Base-by-base conservation (phyloP, 169 alveolate species). In the Perkinsus chesapeaki region DNA sequence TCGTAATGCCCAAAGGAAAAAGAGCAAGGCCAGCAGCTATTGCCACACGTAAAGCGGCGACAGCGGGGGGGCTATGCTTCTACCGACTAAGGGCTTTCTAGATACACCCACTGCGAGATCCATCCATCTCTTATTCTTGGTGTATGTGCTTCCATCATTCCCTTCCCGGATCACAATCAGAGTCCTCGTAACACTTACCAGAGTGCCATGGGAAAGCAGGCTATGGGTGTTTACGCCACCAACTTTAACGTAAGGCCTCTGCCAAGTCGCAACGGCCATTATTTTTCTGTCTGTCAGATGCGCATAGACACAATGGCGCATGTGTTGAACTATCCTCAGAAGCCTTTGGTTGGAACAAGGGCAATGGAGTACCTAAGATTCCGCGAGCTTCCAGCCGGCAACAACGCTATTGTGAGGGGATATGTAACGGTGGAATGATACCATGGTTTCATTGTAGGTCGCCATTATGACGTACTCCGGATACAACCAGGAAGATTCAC, bases 141-240 rank as follows among this genome's bases (percentile, higher is more conserved):
- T 12, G 99, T 99, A n/a, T 99, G 99, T 95, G 99, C 99, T 36
- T 98, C 99, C 36, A 99, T 99, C 82, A 99, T 99, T 91, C 99
- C 99, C 27, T 99, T 99, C 95, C 99, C 99, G 19, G 99, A 99
- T 96, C 99, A 99, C 96, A 99, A 99, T 96, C 99, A 99, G 97
- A 98, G 99, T 36, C 99, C 99, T 0, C 97, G 99, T 95, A 99
- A 99, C 95, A 98, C 99, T 0, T 99, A 99, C 95, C 99, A 99
- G 96, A 97, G 99, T 94, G 99, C 99, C 47, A 99, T 99, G 99
- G 99, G 99, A 3, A 99, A 99, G 96, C 99, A 99, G 96, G 99
- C 99, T 31, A 98, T 99, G 99, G 99, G 99, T 0, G 99, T 99
- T 60, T 99, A 99, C 95, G 98, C 99, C n/a, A 97, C 99, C 31